Evolutionary conservation across 108 stramenopile genomes (phyloP), one percentile per base, ranked within the genome.

Genomic region (Licmophora abbreviata): DNA sequence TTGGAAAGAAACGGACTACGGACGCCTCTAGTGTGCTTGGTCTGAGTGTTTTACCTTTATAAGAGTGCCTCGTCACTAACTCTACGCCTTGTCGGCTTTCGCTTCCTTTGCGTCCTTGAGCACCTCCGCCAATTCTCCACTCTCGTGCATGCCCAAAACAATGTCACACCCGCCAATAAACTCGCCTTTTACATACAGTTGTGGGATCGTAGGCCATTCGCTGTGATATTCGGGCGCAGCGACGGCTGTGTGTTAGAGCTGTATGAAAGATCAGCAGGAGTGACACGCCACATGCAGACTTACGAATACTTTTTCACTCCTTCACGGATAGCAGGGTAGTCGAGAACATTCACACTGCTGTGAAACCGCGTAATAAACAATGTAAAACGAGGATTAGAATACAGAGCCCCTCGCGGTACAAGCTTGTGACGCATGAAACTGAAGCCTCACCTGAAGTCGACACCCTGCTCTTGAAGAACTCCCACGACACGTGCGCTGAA

Each of bases 81-180:
- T n/a, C n/a, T n/a, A n/a, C n/a, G n/a, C n/a, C n/a, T n/a, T n/a
- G n/a, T n/a, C n/a, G n/a, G n/a, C n/a, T n/a, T n/a, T n/a, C n/a
- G n/a, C 63, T 27, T 48, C 48, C 32, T 49, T 67, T 7, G 29
- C 66, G 24, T 62, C 81, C 41, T 88, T 74, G 20, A 97, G 53
- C 44, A 95, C 47, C 15, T 84, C 92, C 34, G 60, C 59, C 14
- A 98, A 64, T 59, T 96, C 95, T 20, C 97, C 97, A 48, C 72
- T 77, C 50, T 93, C 81, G 44, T 93, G 75, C 90, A 98, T 83
- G 48, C 86, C 73, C 20, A 61, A 72, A 15, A 98, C 61, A 66
- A 98, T 96, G 68, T 98, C 97, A 54, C 88, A 90, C 11, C 97
- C 97, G 8, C 97, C 97, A 45, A 98, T 71, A 59, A 98, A 98